Percentiles rank a stretch among this genome's conserved stretches.
phyloP scores from a whole-genome alignment of 2,329 filamentous ascomycete genomes.

The Aspergillus ruber region DNA sequence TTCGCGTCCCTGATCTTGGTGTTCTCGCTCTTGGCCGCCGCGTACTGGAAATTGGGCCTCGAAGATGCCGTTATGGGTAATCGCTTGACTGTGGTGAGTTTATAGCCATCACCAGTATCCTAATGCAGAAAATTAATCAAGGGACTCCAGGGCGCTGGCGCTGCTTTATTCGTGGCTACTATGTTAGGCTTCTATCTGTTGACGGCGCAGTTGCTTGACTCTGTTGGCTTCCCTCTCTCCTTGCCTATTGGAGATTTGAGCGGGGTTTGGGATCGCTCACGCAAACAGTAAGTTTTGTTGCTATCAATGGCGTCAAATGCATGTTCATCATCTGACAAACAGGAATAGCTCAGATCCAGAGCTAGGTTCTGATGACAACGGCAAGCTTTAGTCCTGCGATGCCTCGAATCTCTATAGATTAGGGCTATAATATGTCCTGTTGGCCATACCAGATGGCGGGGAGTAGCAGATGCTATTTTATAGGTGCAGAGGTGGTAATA shows the following conservation, averaged over 20 bases:
- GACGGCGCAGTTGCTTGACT: conserved; percentile 7
- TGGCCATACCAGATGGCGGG: no score
- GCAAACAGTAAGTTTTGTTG: conserved; percentile 1
- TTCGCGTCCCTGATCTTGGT: conserved; percentile 6
- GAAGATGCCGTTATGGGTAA: conserved; percentile 5
- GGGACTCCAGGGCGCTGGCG: conserved; percentile 4
- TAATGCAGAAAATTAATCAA: not conserved
- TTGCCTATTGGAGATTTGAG: conserved; percentile 8
- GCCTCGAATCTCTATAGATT: no score
- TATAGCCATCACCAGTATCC: not conserved
- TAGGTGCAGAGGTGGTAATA: no score
- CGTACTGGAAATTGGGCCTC: conserved; percentile 6
- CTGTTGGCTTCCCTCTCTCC: conserved; percentile 8
- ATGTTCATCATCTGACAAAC: no score
- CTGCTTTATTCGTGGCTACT: conserved; percentile 7
- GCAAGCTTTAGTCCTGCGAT: no score
- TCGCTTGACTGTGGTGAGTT: conserved; percentile 7
- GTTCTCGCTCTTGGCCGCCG: conserved; percentile 6
- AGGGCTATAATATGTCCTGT: no score
- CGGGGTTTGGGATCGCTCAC: conserved; percentile 1
- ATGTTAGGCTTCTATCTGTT: conserved; percentile 10
- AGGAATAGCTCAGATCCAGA: no score
- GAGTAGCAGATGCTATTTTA: no score
- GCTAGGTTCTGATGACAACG: no score
- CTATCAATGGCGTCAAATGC: no score